phyloP scores from a whole-genome alignment of 129 eudicot genomes.

The Flaveria robusta region DNA sequence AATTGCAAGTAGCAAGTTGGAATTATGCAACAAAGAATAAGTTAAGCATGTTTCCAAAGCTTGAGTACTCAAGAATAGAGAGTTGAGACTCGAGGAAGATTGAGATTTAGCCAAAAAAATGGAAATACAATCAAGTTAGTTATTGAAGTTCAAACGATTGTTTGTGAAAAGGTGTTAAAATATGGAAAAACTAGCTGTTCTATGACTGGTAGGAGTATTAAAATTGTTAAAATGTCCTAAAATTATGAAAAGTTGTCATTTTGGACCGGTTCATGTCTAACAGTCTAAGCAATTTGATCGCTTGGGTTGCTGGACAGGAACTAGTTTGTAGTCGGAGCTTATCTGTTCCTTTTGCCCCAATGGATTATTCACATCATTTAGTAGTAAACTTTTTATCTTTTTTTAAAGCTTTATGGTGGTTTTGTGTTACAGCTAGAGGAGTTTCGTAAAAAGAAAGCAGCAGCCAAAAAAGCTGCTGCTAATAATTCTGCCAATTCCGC shows the following conservation, averaged over 20 bases:
- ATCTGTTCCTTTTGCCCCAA: neutral
- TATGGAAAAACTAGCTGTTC: neutral
- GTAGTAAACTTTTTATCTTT: neutral
- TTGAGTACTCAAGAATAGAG: neutral
- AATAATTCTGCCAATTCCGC: constrained; percentile 47
- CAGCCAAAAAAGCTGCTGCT: constrained; percentile 64
- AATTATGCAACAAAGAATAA: no score
- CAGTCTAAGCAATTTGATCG: neutral
- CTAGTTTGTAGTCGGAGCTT: neutral
- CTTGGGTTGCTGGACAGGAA: neutral
- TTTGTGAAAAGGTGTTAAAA: no score
- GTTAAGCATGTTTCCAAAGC: no score
- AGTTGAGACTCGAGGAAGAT: neutral
- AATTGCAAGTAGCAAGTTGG: no score
- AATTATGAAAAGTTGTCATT: neutral
- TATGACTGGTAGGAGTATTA: neutral
- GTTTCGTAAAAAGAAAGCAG: constrained; percentile 89
- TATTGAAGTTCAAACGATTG: neutral
- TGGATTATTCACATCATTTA: neutral
- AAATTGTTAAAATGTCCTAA: neutral
- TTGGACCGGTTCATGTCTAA: neutral
- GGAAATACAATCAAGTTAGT: neutral
- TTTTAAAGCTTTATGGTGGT: neutral
- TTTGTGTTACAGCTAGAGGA: constrained; percentile 75
- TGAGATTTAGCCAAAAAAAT: neutral